These are phyloP conservation scores for Kingdonia uniflora DNA, from an alignment of 164 flowering plant genomes.

Conservation along the genomic window DNA sequence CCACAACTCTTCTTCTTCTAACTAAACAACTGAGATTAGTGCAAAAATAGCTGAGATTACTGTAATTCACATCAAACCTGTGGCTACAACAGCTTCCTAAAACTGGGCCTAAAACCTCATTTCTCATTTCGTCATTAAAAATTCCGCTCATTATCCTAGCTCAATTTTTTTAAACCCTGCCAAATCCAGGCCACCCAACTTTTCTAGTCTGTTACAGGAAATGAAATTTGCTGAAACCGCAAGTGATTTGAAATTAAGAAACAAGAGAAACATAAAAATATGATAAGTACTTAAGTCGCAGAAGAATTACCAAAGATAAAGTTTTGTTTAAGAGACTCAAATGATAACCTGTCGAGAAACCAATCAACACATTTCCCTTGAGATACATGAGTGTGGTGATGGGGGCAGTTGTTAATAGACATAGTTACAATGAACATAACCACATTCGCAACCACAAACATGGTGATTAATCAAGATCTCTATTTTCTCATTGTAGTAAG, in stretches of 20 bases:
- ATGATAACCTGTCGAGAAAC: constrained; percentile 69
- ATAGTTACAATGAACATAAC: constrained; percentile 50
- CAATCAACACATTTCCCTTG: constrained; percentile 41
- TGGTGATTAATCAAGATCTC: constrained; percentile 69
- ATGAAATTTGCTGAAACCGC: background rate
- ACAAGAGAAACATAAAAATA: background rate
- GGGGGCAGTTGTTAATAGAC: constrained; percentile 73
- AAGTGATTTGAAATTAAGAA: background rate
- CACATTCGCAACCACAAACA: constrained; percentile 58
- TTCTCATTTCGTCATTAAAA: too few species aligned
- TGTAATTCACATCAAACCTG: too few species aligned
- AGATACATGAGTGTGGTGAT: background rate
- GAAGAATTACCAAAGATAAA: constrained; percentile 84
- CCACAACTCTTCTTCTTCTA: too few species aligned
- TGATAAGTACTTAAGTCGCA: constrained; percentile 28
- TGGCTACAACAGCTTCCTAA: too few species aligned
- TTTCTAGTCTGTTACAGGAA: constrained; percentile 37
- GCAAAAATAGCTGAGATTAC: too few species aligned
- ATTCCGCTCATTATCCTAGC: too few species aligned
- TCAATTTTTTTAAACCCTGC: too few species aligned
- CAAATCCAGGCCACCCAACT: constrained; percentile 66
- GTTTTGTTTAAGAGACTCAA: constrained; percentile 61
- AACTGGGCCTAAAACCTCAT: too few species aligned
- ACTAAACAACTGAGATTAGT: too few species aligned
- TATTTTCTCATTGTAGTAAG: constrained; percentile 29